Evolutionary conservation across 2,329 filamentous ascomycete genomes (phyloP).

Genomic region (Sordariomycetes sp.): DNA sequence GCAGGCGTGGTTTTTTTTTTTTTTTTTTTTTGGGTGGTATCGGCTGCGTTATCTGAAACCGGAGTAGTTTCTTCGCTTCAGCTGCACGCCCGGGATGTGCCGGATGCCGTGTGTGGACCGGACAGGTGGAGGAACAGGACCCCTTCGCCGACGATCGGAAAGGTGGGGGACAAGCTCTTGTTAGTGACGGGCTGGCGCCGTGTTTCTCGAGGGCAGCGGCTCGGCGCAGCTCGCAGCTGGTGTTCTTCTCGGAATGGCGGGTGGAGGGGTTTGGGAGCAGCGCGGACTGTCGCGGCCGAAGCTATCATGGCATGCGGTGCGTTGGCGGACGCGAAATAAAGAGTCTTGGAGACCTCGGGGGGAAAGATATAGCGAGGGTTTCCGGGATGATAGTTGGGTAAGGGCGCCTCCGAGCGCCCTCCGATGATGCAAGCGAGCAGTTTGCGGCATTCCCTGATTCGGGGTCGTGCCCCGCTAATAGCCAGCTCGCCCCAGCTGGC

Average conservation of each 20-base stretch:
- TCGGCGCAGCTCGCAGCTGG: not conserved
- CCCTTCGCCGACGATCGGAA: not conserved
- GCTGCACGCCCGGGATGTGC: too few relatives aligned
- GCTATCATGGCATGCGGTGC: not conserved
- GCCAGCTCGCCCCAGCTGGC: not conserved
- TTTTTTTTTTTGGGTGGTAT: too few relatives aligned
- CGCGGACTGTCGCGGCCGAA: not conserved
- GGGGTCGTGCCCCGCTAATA: not conserved
- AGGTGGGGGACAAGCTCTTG: not conserved
- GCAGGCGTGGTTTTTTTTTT: not conserved
- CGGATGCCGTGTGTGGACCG: too few relatives aligned
- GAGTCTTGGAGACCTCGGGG: not conserved
- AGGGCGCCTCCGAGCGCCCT: not conserved
- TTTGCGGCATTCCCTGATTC: not conserved
- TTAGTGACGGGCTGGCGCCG: not conserved
- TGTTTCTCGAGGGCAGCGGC: not conserved
- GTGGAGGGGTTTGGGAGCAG: not conserved
- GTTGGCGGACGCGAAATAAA: not conserved
- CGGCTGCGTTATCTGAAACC: too few relatives aligned
- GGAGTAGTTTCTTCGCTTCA: too few relatives aligned
- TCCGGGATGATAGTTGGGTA: not conserved
- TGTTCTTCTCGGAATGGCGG: not conserved
- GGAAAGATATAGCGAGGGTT: not conserved
- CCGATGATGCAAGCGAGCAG: not conserved
- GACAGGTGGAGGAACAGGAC: too few relatives aligned